These are phyloP conservation scores for Gautieria morchelliformis DNA, from an alignment of 768 basidiomycete genomes.

Conservation along the genomic window DNA sequence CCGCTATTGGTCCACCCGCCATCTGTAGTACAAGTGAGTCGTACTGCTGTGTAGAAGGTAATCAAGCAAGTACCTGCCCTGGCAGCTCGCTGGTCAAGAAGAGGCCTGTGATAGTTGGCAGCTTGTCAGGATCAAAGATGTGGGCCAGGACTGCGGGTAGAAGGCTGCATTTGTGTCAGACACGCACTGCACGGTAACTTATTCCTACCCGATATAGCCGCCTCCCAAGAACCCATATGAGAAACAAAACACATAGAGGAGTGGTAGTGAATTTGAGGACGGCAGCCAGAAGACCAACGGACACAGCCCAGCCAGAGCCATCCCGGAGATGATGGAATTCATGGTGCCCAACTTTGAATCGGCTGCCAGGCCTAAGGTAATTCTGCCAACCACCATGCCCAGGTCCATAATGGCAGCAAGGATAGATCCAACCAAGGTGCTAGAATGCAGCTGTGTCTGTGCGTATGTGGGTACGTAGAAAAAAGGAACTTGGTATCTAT, in stretches of 20 bases:
- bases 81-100: constrained; percentile 5
- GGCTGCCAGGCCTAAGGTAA: background rate
- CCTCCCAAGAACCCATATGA: constrained; percentile 4
- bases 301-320: constrained; percentile 2
- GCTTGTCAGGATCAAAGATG: background rate
- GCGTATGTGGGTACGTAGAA: constrained; percentile 6
- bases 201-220: constrained; percentile 3
- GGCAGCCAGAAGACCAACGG: constrained; percentile 5
- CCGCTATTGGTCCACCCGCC: constrained; percentile 4
- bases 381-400: constrained; percentile 1
- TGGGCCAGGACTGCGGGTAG: constrained; percentile 3
- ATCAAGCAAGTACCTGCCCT: background rate
- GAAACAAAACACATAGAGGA: constrained; percentile 4
- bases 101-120: background rate
- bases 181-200: background rate
- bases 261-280: background rate
- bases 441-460: background rate
- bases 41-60: background rate
- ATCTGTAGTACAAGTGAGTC: background rate
- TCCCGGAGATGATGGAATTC: background rate
- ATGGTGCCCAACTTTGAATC: constrained; percentile 4
- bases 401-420: constrained; percentile 3
- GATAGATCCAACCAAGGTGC: background rate
- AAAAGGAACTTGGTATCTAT: constrained; percentile 1
- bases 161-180: background rate